A percentile compares a stretch with the other conserved stretches of the same genome.
Conservation (phyloP, 1,139 yeast species). For the Diutina pseudorugosa region DNA sequence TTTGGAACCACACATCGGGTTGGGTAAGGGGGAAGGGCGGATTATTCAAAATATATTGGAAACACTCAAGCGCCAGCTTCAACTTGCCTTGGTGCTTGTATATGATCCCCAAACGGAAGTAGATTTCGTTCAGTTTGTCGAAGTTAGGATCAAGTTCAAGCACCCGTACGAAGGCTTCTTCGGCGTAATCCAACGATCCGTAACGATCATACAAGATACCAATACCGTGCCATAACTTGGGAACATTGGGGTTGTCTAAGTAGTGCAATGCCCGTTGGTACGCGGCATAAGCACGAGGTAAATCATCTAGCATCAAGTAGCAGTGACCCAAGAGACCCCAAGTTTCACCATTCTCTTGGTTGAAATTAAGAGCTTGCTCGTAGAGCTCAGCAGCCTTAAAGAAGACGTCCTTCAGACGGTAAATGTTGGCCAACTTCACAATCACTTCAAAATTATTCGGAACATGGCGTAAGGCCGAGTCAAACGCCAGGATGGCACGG, state of each 20-base stretch:
- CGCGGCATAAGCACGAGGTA: conserved; percentile 90
- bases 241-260: conserved; percentile 86
- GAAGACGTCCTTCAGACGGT: conserved; percentile 80
- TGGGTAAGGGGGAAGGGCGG: conserved; percentile 96
- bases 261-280: conserved; percentile 92
- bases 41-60: conserved; percentile 75
- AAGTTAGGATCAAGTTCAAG: conserved; percentile 91
- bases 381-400: conserved; percentile 90
- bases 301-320: conserved; percentile 89
- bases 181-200: conserved; percentile 93
- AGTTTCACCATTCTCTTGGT: conserved; percentile 87
- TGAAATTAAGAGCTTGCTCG: conserved; percentile 71
- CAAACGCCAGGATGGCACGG: conserved; percentile 80
- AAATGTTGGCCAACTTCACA: conserved; percentile 77
- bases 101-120: conserved; percentile 92
- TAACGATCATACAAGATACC: conserved; percentile 93
- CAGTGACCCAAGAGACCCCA: conserved; percentile 98
- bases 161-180: conserved; percentile 94
- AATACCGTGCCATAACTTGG: conserved; percentile 96
- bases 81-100: conserved; percentile 90
- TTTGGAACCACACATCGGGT: conserved; percentile 97
- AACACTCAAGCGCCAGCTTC: conserved; percentile 82
- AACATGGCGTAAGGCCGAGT: conserved; percentile 77
- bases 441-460: conserved; percentile 81
- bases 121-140: conserved; percentile 92